Conservation (phyloP, 2,329 filamentous ascomycete species). For the Cladosporium sp. region DNA sequence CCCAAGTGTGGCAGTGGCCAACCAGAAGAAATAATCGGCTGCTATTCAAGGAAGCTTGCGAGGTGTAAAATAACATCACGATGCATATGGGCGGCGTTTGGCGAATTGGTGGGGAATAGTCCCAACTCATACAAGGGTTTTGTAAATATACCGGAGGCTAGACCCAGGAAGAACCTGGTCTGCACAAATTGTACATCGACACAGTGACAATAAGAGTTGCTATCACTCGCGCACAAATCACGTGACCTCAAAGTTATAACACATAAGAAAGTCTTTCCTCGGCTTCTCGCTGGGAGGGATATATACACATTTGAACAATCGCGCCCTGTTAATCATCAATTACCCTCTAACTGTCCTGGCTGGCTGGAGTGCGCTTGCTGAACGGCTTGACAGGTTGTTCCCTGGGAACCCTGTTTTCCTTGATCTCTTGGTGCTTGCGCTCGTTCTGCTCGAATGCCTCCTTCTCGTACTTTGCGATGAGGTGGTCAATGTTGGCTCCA, state of each 20-base stretch:
- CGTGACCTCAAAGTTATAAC: background rate
- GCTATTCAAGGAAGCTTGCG: background rate
- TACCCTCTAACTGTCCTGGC: conserved; percentile 12
- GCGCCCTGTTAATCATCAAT: conserved; percentile 11
- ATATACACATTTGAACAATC: conserved; percentile 17
- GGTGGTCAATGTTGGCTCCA: conserved; percentile 57
- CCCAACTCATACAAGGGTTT: background rate
- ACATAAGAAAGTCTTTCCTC: conserved; percentile 16
- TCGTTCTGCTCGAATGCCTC: conserved; percentile 58
- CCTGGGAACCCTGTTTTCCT: conserved; percentile 38
- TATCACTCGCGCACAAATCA: background rate
- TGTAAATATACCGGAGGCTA: conserved; percentile 14
- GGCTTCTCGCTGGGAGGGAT: conserved; percentile 12
- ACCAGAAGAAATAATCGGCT: conserved; percentile 4
- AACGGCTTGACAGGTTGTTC: conserved; percentile 34
- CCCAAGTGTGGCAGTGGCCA: background rate
- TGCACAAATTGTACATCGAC: background rate
- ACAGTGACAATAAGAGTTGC: background rate
- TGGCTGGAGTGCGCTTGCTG: conserved; percentile 29
- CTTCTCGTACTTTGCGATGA: conserved; percentile 64
- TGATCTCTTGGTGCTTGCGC: conserved; percentile 51
- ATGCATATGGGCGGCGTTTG: conserved; percentile 19
- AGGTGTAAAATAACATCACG: conserved; percentile 2
- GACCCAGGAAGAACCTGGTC: background rate
- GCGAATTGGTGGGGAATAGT: conserved; percentile 13